Evolutionary conservation across 345 rosid species (phyloP).

Genomic region (Hevea brasiliensis): DNA sequence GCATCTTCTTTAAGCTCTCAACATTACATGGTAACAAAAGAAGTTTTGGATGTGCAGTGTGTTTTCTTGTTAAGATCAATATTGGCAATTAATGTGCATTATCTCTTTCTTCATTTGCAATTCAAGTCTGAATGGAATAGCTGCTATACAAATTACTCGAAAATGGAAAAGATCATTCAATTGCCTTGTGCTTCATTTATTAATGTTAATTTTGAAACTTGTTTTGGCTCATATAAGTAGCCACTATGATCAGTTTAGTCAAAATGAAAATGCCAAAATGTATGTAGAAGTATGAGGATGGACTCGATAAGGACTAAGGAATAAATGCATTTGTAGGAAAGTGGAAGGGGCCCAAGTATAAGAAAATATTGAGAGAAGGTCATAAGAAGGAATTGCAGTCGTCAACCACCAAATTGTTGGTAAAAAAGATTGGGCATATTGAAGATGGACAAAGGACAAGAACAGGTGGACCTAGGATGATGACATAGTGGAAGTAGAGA

Average conservation of each 20-base stretch:
- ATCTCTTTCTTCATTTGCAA: neutral
- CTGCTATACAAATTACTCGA: neutral
- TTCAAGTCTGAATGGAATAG: too few species aligned
- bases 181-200: neutral
- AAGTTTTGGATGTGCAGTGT: neutral
- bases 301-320: neutral
- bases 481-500: too few species aligned
- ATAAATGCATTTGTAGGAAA: neutral
- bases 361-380: neutral
- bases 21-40: neutral
- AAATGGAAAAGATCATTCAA: neutral
- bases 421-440: neutral
- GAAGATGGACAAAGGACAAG: neutral
- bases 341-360: neutral
- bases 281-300: neutral
- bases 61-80: neutral
- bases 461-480: neutral
- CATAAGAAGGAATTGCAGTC: too few species aligned
- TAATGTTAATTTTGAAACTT: neutral
- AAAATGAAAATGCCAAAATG: neutral
- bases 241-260: neutral
- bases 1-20: neutral
- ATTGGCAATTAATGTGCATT: neutral
- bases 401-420: neutral
- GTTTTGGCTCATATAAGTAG: neutral